Base-by-base conservation (phyloP, 169 alveolate genomes). In the Cryptosporidium sp. region DNA sequence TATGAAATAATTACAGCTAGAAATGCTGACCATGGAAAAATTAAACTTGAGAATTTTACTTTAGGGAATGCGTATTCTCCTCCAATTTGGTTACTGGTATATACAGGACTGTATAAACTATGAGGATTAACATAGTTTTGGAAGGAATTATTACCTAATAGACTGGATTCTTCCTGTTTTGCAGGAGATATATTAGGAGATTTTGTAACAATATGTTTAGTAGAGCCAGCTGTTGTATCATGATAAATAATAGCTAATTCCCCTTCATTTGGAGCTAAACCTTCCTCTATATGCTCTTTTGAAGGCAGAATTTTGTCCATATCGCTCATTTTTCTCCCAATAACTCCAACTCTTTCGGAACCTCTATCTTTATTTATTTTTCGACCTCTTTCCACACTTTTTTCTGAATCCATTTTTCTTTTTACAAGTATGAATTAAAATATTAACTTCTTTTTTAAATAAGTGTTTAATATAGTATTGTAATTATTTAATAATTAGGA, bases 11-110 rank as follows among this genome's bases (percentile, higher is more conserved):
- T 45, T 39, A 80, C 87, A 5, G 87, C 56, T 29, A 80, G 14
- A 42, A 80, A 65, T 23, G 87, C 73, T 8, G 87, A 60, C 87
- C 87, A 80, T 62, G 87, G 87, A 62, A 80, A 80, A 21, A 80
- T 58, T 3, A 80, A 31, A 44, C 75, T 80, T 31, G 87, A 80
- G 56, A 80, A 80, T 65, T 45, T 80, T 3, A 80, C 75, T 31
- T 80, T 80, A n/a, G 87, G 87, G 62, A 80, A 65, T 21, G 69
- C 67, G 42, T 80, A 80, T 80, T 65, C 87, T 7, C 87, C 87
- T 26, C 61, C 58, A 33, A 80, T 42, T 31, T 80, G 73, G 39
- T 26, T 80, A 44, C 80, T 44, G 29, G 87, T 62, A 80, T 80
- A 80, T 39, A 80, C 75, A 29, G 87, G 87, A 18, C 75, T 39